Conservation (phyloP, 2,329 filamentous ascomycete genomes). For the Aspergillus cejpii region DNA sequence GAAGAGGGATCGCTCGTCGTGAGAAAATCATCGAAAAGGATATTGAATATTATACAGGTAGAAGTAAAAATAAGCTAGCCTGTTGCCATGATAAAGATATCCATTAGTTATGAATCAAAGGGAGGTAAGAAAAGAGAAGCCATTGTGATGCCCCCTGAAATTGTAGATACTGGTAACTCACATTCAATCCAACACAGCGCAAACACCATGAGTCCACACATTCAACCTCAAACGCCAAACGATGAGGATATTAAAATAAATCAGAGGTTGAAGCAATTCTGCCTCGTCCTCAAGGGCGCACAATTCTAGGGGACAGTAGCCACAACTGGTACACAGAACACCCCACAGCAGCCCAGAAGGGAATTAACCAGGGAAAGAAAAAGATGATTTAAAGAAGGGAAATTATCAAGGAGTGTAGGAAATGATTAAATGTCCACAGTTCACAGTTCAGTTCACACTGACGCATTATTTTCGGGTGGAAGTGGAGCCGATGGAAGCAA, state of each 20-base stretch:
- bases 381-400: too few species aligned
- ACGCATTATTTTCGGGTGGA: neutral
- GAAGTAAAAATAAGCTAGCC: conserved; percentile 3
- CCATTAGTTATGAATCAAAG: neutral
- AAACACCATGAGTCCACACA: neutral
- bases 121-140: too few species aligned
- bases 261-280: neutral
- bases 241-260: neutral
- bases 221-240: neutral
- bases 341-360: neutral
- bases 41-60: conserved; percentile 9
- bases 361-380: neutral
- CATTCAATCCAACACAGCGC: neutral
- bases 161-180: neutral
- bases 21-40: conserved; percentile 28
- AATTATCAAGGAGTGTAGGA: neutral
- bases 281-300: neutral
- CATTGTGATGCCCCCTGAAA: too few species aligned
- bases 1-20: conserved; percentile 27
- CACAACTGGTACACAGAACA: neutral
- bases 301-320: neutral
- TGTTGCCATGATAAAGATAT: neutral
- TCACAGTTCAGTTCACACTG: neutral
- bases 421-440: neutral
- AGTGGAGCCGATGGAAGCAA: neutral